Base-by-base conservation (phyloP, 108 stramenopile genomes). In the Cyclostephanos tholiformis region DNA sequence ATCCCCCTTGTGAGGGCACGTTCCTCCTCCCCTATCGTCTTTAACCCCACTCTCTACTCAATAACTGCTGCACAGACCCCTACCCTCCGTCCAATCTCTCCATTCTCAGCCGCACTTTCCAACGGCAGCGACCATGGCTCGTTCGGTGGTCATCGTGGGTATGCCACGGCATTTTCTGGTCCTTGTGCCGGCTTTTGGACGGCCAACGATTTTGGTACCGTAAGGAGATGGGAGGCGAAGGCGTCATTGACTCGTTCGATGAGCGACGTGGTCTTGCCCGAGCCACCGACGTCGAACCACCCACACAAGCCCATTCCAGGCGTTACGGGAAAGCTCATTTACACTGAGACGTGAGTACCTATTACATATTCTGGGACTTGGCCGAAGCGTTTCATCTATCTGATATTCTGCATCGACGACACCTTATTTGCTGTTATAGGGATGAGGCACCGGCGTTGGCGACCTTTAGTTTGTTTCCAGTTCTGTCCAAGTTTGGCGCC, bases 391-490 rank as follows among this genome's bases (percentile, higher is more conserved):
- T 30, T 43, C 35, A 14, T 61, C 55, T 12, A 44, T 50, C 43
- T 26, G 20, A 65, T 29, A 48, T 52, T 22, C 7, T 52, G 2
- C 25, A 17, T 25, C 49, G 5, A 59, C 19, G 48, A 12, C 14
- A 11, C 16, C 32, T 30, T 48, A 35, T 44, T 59, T 46, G n/a
- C n/a, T n/a, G n/a, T 41, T 63, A 0, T 26, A 80, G 79, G 12
- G 94, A 95, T 64, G 94, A 95, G 79, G 97, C 95, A 30, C 95
- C 97, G n/a, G 91, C 92, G 10, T 71, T 97, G 52, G 97, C 97
- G 17, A 97, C 97, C 57, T 95, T 89, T 80, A 81, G 80, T 70
- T 78, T 97, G 29, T 89, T 93, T 60, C 97, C 97, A 6, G 85
- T 92, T 73, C 76, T 95, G 58, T 41, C 81, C 30, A 94, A 93